phyloP scores from a whole-genome alignment of 2,329 filamentous ascomycete genomes.

The Penicillium aurantiogriseum region DNA sequence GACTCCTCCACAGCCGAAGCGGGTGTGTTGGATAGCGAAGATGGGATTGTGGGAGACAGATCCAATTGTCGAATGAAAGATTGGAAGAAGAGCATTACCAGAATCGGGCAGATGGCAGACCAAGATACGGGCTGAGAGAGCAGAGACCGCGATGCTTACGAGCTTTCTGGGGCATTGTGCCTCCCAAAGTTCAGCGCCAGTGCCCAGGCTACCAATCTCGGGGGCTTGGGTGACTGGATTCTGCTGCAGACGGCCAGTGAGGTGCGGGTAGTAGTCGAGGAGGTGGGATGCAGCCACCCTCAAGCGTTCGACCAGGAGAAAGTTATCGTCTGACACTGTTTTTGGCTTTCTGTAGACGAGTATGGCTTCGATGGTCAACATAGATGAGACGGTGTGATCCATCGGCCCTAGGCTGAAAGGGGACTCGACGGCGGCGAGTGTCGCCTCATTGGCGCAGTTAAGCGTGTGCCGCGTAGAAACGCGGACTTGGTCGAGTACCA shows the following conservation, averaged over 20 bases:
- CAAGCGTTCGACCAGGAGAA: neutral
- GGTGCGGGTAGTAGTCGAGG: constrained; percentile 6
- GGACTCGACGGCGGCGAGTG: neutral
- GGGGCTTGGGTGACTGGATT: neutral
- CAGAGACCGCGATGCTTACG: neutral
- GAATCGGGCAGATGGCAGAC: neutral
- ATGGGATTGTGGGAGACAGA: neutral
- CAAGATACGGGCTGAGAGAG: constrained; percentile 1
- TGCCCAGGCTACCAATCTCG: neutral
- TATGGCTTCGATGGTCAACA: neutral
- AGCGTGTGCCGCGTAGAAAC: constrained; percentile 5
- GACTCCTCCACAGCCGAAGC: constrained; percentile 8
- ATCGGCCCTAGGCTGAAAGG: constrained; percentile 1
- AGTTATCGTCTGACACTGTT: neutral
- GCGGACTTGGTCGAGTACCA: neutral
- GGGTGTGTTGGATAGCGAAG: constrained; percentile 6
- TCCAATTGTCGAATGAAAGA: neutral
- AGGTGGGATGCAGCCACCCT: neutral
- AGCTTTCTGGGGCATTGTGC: neutral
- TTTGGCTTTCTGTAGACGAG: neutral
- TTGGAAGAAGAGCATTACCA: constrained; percentile 1
- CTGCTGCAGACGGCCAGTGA: constrained; percentile 3
- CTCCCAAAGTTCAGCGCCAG: constrained; percentile 5
- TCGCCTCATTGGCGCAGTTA: constrained; percentile 4
- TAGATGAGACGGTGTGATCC: neutral